Evolutionary conservation across 352 stramenopile species (phyloP), one percentile per base, ranked within the genome.

Genomic region (Peronospora farinosa): DNA sequence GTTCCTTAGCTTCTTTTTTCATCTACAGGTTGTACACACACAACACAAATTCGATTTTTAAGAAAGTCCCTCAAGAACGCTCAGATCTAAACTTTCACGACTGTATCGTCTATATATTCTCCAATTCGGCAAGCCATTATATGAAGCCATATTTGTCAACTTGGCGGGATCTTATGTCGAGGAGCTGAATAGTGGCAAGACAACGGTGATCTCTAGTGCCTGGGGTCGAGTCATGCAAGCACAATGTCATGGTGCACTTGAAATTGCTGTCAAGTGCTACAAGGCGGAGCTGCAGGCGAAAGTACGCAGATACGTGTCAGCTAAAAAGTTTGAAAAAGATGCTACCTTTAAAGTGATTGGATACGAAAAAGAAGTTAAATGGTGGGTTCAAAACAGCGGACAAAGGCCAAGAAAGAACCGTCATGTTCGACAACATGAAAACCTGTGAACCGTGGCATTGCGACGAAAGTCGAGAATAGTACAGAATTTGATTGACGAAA

Each of bases 221-320:
- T 96, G 87, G 83, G 88, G 78, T 42, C 81, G 82, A 32, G 86
- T 96, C 2, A 78, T 94, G 21, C 81, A 95, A 57, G 67, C 70
- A 2, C 81, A 92, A 48, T 95, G 80, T 55, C 65, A 88, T 38
- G 82, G 94, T 48, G 85, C 83, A 10, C 68, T 92, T 6, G 65
- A 85, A 25, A 73, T 84, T 12, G 78, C 84, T 1, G 57, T 95
- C 1, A 67, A 78, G 45, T 40, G 73, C 13, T 96, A 95, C 72
- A 78, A 86, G 47, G 65, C 69, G 2, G 78, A 90, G 53, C 63
- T 92, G 28, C 45, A 57, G 11, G 52, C 65, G 7, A 73, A 75
- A 16, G 67, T 93, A 8, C 60, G 62, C 12, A 57, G 36, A 23
- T 90, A 82, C 40, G 25, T 62, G 19, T 78, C 76, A 12, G 63